Conservation (phyloP, 2,329 filamentous ascomycete genomes). For the Lojkania enalia region DNA sequence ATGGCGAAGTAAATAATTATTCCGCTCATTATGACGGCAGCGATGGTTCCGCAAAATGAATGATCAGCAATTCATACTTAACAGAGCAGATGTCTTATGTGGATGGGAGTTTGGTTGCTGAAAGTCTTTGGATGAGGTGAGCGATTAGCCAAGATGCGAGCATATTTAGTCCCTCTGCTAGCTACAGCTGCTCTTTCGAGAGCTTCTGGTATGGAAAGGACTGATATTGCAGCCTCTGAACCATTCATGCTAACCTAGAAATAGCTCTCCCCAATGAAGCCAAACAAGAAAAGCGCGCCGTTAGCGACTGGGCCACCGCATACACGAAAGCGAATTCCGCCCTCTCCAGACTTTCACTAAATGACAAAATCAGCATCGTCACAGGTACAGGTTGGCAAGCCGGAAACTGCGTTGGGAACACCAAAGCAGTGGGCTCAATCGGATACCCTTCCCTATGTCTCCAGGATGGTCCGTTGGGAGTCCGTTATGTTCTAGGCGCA, state of each 20-base stretch:
- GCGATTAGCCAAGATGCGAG: conserved; percentile 27
- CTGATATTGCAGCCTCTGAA: no score
- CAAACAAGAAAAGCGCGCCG: conserved; percentile 25
- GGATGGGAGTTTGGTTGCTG: conserved; percentile 3
- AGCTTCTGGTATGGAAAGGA: conserved; percentile 27
- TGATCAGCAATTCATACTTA: conserved; percentile 23
- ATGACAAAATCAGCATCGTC: conserved; percentile 48
- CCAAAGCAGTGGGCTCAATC: conserved; percentile 38
- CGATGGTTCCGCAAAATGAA: conserved; percentile 8
- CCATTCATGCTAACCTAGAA: no score
- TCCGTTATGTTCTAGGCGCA: conserved; percentile 42
- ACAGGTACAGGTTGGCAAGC: conserved; percentile 40
- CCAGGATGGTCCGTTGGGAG: conserved; percentile 45
- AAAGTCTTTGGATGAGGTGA: conserved; percentile 1
- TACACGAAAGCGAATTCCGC: conserved; percentile 46
- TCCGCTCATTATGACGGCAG: conserved; percentile 15
- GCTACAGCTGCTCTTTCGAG: conserved; percentile 26
- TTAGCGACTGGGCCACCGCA: conserved; percentile 43
- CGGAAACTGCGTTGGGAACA: conserved; percentile 44
- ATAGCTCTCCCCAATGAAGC: conserved; percentile 26
- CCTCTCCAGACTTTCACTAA: conserved; percentile 43
- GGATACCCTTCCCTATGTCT: conserved; percentile 32
- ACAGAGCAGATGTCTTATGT: conserved; percentile 11
- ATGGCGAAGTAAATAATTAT: conserved; percentile 28
- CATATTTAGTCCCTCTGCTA: conserved; percentile 26